phyloP scores from a whole-genome alignment of 225 moss, liverwort and hornwort genomes.

The Pseudoscleropodium purum region DNA sequence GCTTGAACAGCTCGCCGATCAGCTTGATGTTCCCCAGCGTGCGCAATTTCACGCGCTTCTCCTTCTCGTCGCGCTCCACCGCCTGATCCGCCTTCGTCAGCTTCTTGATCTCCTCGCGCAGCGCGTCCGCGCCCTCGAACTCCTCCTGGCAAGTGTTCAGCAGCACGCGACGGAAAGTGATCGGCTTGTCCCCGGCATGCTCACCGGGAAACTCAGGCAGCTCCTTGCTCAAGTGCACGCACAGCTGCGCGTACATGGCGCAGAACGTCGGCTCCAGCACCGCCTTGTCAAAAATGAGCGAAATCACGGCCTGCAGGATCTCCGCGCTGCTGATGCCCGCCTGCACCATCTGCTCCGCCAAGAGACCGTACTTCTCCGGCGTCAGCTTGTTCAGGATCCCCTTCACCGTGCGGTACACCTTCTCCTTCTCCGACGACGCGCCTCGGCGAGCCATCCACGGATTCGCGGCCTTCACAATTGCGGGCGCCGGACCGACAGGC shows the following conservation, averaged over 20 bases:
- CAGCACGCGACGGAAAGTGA: slow-evolving; percentile 60
- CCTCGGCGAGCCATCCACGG: slow-evolving; percentile 59
- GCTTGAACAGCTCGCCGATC: slow-evolving; percentile 87
- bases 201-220: slow-evolving; percentile 68
- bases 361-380: slow-evolving; percentile 65
- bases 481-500: slow-evolving; percentile 26
- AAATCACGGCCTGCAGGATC: slow-evolving; percentile 70
- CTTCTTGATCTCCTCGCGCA: slow-evolving; percentile 71
- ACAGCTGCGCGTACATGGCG: slow-evolving; percentile 71
- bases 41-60: slow-evolving; percentile 63
- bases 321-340: slow-evolving; percentile 71
- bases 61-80: slow-evolving; percentile 48
- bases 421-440: slow-evolving; percentile 73
- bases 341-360: slow-evolving; percentile 68
- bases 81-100: slow-evolving; percentile 68
- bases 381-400: slow-evolving; percentile 86
- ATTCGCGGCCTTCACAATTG: slow-evolving; percentile 62
- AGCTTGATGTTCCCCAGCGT: slow-evolving; percentile 78
- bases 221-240: slow-evolving; percentile 67
- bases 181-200: slow-evolving; percentile 44
- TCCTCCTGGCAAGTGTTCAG: slow-evolving; percentile 79
- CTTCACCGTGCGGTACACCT: slow-evolving; percentile 68
- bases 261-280: slow-evolving; percentile 90
- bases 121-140: slow-evolving; percentile 77
- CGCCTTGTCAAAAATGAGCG: slow-evolving; percentile 81